Conservation (phyloP, 345 rosid species). For the Rhodomyrtus tomentosa region DNA sequence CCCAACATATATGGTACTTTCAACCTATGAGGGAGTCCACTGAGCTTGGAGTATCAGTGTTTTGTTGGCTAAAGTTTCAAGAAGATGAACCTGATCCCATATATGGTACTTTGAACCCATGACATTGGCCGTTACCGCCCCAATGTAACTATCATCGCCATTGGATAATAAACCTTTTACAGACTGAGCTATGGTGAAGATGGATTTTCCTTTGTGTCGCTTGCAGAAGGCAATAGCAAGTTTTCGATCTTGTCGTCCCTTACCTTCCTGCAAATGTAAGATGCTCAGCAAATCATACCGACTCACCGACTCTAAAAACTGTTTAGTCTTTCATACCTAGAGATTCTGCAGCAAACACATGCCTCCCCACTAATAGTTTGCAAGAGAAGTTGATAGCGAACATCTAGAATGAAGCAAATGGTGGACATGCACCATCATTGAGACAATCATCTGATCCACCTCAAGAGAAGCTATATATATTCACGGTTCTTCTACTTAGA, state of each 20-base stretch:
- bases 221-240: conserved; percentile 74
- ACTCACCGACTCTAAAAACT: not conserved
- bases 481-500: not conserved
- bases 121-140: conserved; percentile 69
- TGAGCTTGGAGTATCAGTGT: not conserved
- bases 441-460: not conserved
- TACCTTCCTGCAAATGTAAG: conserved; percentile 64
- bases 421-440: not conserved
- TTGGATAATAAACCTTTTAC: conserved; percentile 46
- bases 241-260: conserved; percentile 73
- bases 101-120: conserved; percentile 80
- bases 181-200: conserved; percentile 54
- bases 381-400: not conserved
- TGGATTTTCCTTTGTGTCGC: conserved; percentile 56
- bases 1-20: not conserved
- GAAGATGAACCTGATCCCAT: conserved; percentile 56
- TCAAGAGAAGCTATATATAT: not conserved
- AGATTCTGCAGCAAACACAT: not conserved
- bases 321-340: not conserved
- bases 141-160: conserved; percentile 68
- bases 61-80: not conserved
- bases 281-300: not conserved
- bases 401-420: not conserved
- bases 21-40: not conserved
- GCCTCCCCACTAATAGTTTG: not conserved